A percentile compares a stretch with the other conserved stretches of the same genome.
Evolutionary conservation across 371 early-diverging fungal species (phyloP).

Genomic region (Dichotomocladium elegans): DNA sequence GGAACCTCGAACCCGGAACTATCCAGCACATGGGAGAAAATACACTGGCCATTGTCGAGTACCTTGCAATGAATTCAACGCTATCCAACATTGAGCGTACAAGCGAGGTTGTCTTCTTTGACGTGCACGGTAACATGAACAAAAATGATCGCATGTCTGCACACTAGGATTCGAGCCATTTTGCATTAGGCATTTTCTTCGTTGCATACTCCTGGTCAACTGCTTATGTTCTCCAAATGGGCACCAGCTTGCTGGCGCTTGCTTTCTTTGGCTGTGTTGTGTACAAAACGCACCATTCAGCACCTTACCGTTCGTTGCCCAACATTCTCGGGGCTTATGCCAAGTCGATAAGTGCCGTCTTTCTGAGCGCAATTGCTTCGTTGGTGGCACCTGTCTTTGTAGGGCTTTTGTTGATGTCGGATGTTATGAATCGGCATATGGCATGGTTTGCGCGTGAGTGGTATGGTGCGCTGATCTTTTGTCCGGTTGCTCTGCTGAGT

Average conservation of each 20-base stretch:
- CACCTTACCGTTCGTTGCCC: constrained; percentile 36
- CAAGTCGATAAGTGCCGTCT: constrained; percentile 31
- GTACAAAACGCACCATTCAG: constrained; percentile 19
- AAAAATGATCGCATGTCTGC: too few relatives aligned
- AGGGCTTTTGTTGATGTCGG: constrained; percentile 35
- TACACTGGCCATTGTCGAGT: constrained; percentile 51
- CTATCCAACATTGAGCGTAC: constrained; percentile 47
- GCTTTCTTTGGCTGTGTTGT: constrained; percentile 30
- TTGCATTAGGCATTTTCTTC: constrained; percentile 43
- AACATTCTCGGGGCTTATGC: constrained; percentile 24
- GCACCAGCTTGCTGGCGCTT: constrained; percentile 17
- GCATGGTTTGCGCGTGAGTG: constrained; percentile 65
- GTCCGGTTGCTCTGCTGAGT: constrained; percentile 47
- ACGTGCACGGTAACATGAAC: constrained; percentile 50
- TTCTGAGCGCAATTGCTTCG: constrained; percentile 40
- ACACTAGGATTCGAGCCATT: neutral
- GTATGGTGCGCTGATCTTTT: constrained; percentile 54
- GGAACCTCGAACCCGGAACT: constrained; percentile 57
- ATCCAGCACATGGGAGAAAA: constrained; percentile 76
- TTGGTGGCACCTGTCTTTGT: constrained; percentile 40
- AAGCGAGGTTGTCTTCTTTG: constrained; percentile 61
- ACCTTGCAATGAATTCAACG: constrained; percentile 51
- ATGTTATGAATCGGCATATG: constrained; percentile 48
- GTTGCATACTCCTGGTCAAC: constrained; percentile 58
- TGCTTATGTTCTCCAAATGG: constrained; percentile 47